Evolutionary conservation across 2,329 filamentous ascomycete genomes (phyloP).

Genomic region (Microdochium bolleyi): DNA sequence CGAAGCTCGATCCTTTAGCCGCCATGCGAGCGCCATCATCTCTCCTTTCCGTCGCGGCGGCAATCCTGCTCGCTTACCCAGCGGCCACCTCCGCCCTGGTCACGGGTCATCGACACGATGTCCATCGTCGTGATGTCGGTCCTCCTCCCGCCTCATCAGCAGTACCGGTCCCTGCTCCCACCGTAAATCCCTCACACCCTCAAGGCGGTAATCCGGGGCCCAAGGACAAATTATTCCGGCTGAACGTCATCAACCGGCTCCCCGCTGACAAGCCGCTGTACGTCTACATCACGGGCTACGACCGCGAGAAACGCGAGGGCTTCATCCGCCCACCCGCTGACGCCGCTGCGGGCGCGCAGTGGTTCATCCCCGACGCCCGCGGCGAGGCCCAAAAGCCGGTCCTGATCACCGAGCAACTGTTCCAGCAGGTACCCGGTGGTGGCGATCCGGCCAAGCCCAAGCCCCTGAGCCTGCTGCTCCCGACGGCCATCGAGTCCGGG

Average conservation of each 20-base stretch:
- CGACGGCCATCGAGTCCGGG: conserved; percentile 20
- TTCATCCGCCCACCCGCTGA: not conserved
- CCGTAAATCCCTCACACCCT: no score
- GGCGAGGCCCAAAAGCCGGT: conserved; percentile 17
- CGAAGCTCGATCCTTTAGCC: no score
- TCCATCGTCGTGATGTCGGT: no score
- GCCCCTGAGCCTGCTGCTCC: conserved; percentile 20
- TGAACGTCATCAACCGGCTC: conserved; percentile 1
- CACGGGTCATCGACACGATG: no score
- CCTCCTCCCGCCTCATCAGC: no score
- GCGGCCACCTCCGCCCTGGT: no score
- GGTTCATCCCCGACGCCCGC: conserved; percentile 28
- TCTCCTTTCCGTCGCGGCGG: no score
- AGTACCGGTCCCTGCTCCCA: no score
- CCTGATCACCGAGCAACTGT: conserved; percentile 20
- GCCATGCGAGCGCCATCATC: no score
- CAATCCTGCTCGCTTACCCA: no score
- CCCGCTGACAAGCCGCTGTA: not conserved
- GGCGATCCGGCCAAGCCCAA: conserved; percentile 24
- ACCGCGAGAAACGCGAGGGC: not conserved
- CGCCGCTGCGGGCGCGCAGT: conserved; percentile 7
- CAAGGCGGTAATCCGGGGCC: no score
- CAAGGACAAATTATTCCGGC: no score
- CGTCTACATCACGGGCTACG: not conserved
- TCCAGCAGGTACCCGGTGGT: conserved; percentile 8